A percentile compares a stretch with the other conserved stretches of the same genome.
Conservation (phyloP, 2,329 filamentous ascomycete genomes). For the Alternaria sp. region DNA sequence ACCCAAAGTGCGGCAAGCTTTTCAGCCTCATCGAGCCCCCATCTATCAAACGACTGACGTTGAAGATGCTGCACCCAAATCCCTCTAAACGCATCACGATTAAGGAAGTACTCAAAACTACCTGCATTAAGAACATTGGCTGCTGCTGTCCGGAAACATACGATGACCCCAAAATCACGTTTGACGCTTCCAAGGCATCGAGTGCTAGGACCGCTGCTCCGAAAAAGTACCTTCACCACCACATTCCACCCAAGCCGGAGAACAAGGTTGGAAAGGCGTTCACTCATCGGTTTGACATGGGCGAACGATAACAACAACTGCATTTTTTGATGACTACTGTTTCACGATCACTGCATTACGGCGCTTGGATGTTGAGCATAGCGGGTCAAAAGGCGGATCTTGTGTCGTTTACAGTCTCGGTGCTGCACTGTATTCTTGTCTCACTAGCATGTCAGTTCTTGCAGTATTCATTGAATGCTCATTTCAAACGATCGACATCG, state of each 20-base stretch:
- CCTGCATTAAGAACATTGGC: constrained; percentile 78
- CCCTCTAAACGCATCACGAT: constrained; percentile 75
- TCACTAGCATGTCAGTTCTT: constrained; percentile 3
- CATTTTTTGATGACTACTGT: constrained; percentile 5
- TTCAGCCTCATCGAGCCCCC: constrained; percentile 74
- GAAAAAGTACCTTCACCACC: constrained; percentile 55
- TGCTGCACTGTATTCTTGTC: constrained; percentile 3
- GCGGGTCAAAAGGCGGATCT: constrained; percentile 1
- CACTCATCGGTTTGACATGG: constrained; percentile 52
- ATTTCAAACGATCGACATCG: constrained; percentile 3
- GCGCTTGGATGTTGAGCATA: constrained; percentile 4
- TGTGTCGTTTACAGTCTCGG: neutral
- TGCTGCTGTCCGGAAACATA: constrained; percentile 80
- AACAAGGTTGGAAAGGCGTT: constrained; percentile 47
- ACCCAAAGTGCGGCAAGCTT: constrained; percentile 71
- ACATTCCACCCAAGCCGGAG: constrained; percentile 53
- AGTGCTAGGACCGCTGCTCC: constrained; percentile 46
- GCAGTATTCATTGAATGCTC: constrained; percentile 4
- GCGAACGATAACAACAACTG: constrained; percentile 37
- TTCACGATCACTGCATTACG: constrained; percentile 6
- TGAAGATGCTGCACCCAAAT: constrained; percentile 85
- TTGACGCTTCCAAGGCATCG: constrained; percentile 63
- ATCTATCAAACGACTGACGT: constrained; percentile 70
- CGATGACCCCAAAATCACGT: constrained; percentile 67
- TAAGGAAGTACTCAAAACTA: constrained; percentile 70